A percentile compares a stretch with the other conserved stretches of the same genome.
Conservation (phyloP, 371 early-diverging fungal species). For the Syncephalastrum racemosum region DNA sequence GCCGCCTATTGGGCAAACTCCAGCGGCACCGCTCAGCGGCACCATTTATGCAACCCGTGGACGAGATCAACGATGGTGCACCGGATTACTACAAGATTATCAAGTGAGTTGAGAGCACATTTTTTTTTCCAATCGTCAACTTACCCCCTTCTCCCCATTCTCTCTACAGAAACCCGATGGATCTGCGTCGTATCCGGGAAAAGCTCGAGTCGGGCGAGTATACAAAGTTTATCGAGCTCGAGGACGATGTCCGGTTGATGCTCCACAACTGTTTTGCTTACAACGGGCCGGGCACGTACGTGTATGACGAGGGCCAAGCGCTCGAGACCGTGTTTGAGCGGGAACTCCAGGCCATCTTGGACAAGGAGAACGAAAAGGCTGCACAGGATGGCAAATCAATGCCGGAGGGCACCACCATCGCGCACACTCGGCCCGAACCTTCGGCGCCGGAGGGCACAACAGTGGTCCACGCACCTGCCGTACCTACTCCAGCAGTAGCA, state of each 20-base stretch:
- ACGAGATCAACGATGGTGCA: conserved; percentile 57
- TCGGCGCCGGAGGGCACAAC: not conserved
- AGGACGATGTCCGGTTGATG: conserved; percentile 63
- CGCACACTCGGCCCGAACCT: not conserved
- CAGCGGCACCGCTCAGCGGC: conserved; percentile 55
- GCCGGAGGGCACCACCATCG: conserved; percentile 1
- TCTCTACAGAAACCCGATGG: conserved; percentile 89
- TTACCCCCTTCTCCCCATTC: not conserved
- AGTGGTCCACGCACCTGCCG: not conserved
- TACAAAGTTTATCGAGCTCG: conserved; percentile 53
- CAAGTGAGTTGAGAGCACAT: conserved; percentile 18
- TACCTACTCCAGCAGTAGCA: conserved; percentile 1
- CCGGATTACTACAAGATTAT: conserved; percentile 40
- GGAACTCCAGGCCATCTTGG: conserved; percentile 41
- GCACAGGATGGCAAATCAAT: too few relatives aligned
- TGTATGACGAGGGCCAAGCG: conserved; percentile 46
- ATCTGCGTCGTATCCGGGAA: conserved; percentile 74
- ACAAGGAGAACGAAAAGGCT: conserved; percentile 25
- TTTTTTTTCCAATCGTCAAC: not conserved
- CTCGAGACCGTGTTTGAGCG: conserved; percentile 44
- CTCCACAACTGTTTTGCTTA: conserved; percentile 57
- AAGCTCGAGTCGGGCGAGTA: conserved; percentile 71
- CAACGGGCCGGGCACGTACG: conserved; percentile 50
- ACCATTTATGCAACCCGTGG: conserved; percentile 69
- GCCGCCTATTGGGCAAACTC: conserved; percentile 50